These are phyloP conservation scores for Yamadazyma atmosphaerica DNA, from an alignment of 1,139 yeast genomes.

Conservation along the genomic window DNA sequence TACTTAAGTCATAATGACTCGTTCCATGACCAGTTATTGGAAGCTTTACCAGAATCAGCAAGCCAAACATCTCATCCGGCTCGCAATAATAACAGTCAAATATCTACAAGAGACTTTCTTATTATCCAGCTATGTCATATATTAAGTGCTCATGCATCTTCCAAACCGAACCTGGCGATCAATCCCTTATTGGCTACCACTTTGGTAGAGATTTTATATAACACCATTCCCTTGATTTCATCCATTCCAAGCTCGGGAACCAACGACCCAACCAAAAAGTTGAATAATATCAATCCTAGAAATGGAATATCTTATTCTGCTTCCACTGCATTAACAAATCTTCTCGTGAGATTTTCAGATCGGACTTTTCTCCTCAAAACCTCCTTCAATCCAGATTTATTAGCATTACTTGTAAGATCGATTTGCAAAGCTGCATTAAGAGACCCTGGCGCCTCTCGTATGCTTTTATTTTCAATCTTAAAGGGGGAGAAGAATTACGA, in stretches of 20 bases:
- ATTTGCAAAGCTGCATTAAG: conserved; percentile 52
- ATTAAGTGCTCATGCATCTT: conserved; percentile 13
- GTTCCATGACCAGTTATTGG: conserved; percentile 36
- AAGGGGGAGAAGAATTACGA: conserved; percentile 47
- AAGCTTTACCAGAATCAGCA: conserved; percentile 37
- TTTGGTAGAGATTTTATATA: conserved; percentile 58
- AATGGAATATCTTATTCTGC: conserved; percentile 64
- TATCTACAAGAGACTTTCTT: conserved; percentile 62
- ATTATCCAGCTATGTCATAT: conserved; percentile 49
- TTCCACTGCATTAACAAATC: conserved; percentile 54
- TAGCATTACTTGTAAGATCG: conserved; percentile 59
- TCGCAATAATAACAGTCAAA: conserved; percentile 17
- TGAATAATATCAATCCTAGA: conserved; percentile 32
- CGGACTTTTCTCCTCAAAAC: conserved; percentile 41
- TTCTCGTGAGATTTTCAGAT: conserved; percentile 48
- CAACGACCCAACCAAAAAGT: conserved; percentile 26
- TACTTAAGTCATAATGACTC: conserved; percentile 55
- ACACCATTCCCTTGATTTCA: conserved; percentile 48
- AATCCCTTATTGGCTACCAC: conserved; percentile 38
- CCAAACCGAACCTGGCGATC: conserved; percentile 9
- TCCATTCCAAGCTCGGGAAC: conserved; percentile 17
- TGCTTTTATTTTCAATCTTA: conserved; percentile 52
- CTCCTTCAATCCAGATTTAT: conserved; percentile 53
- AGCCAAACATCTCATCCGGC: conserved; percentile 19
- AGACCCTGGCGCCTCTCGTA: conserved; percentile 51